Evolutionary conservation across 257 asterid species (phyloP).

Genomic region (Nicotiana sylvestris): DNA sequence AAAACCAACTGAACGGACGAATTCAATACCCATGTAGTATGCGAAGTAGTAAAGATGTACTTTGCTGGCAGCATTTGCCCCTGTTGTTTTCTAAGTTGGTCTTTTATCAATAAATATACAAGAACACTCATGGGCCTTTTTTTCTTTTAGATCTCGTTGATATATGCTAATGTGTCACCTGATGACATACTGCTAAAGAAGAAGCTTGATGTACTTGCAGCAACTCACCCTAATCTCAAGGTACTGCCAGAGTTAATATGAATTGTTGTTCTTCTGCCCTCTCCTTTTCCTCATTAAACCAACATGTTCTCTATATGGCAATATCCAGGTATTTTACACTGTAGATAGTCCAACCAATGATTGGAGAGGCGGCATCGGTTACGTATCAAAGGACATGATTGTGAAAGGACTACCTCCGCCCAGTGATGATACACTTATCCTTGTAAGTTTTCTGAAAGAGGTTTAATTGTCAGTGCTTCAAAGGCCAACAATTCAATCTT

Average conservation of each 20-base stretch:
- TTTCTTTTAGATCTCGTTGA: conserved; percentile 62
- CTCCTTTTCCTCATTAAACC: not conserved
- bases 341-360: conserved; percentile 81
- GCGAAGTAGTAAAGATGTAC: not conserved
- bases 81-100: not conserved
- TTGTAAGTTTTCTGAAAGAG: conserved; percentile 55
- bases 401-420: conserved; percentile 90
- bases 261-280: conserved; percentile 4
- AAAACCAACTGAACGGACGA: not conserved
- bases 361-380: conserved; percentile 89
- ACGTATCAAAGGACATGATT: conserved; percentile 73
- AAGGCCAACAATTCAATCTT: conserved; percentile 8
- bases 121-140: not conserved
- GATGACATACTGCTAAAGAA: conserved; percentile 94
- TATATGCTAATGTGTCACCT: conserved; percentile 91
- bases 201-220: conserved; percentile 84
- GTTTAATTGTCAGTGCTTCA: conserved; percentile 5
- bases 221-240: conserved; percentile 84
- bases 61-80: not conserved
- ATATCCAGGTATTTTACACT: conserved; percentile 70
- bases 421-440: conserved; percentile 70
- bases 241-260: conserved; percentile 28
- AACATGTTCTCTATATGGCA: not conserved
- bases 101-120: not conserved
- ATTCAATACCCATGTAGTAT: not conserved